Evolutionary conservation across 805 yeast genomes (phyloP), one percentile per base, ranked within the genome.

Genomic region (Saturnispora ahearnii): DNA sequence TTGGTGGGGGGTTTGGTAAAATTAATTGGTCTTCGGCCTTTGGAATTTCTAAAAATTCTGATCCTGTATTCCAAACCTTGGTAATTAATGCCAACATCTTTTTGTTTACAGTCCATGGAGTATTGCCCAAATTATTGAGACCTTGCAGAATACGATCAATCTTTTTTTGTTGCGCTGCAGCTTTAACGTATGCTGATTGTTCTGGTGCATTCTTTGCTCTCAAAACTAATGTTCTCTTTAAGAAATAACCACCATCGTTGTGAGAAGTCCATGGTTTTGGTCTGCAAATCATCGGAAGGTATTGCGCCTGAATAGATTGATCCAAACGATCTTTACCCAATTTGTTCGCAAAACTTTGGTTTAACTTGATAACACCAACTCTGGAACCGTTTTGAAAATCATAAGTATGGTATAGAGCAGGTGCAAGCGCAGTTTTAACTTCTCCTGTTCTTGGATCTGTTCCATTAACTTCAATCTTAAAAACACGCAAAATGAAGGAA

Each of bases 81-180:
- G 87, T 77, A 57, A 93, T 74, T 3, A 86, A 73, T 32, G 80
- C 74, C 55, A 87, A 81, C 5, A 93, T 71, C 24, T 70, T 72
- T 47, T 79, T 77, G 63, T 93, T 93, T 32, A 93, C 82, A 1
- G 97, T 85, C 99, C 99, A 93, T 0, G 96, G 76, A 2, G 98
- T 86, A 37, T 73, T 69, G 7, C 98, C 98, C 49, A 91, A 68
- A 12, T 85, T 91, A 61, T 88, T 89, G 52, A 90, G 72, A 4
- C 97, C 98, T 46, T 78, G 76, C 59, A 82, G 85, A 13, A 93
- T 84, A 12, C 72, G 67, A 38, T 78, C 79, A 52, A 93, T 68
- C 45, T 77, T 78, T 9, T 81, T 78, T 28, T 82, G 73, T 29
- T 79, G 81, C 9, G 88, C 78, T 2, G 96, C 96, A 0, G 95